phyloP scores from a whole-genome alignment of 306 rosid species.

The Acacia confusa region DNA sequence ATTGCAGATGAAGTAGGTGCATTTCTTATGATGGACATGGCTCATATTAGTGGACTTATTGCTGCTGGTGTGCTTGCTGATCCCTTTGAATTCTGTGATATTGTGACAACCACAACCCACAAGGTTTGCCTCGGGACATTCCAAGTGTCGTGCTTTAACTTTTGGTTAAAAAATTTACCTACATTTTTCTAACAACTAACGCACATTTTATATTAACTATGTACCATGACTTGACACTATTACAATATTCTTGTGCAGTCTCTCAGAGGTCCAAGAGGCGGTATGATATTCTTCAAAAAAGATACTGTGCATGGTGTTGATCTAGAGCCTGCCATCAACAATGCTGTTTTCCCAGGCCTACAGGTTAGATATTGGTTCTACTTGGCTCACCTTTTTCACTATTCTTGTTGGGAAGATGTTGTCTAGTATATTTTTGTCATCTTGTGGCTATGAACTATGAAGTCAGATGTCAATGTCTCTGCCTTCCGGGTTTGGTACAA shows the following conservation, averaged over 20 bases:
- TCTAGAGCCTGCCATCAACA: conserved; percentile 86
- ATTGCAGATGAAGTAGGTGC: conserved; percentile 92
- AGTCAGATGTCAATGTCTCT: neutral
- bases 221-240: neutral
- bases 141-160: conserved; percentile 5
- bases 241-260: conserved; percentile 53
- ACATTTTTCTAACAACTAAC: neutral
- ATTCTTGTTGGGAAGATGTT: neutral
- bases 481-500: neutral
- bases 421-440: neutral
- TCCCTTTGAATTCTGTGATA: conserved; percentile 90
- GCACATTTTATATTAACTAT: neutral
- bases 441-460: neutral
- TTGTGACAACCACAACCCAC: conserved; percentile 98
- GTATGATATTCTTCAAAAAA: conserved; percentile 96
- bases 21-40: conserved; percentile 99
- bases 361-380: conserved; percentile 51
- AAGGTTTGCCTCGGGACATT: conserved; percentile 55
- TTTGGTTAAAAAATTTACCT: neutral
- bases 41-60: conserved; percentile 97
- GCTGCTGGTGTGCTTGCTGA: conserved; percentile 89
- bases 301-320: conserved; percentile 77
- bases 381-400: neutral
- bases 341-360: conserved; percentile 94
- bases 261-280: conserved; percentile 95